Conservation (phyloP, 2,329 filamentous ascomycete species). For the Setomelanomma holmii region DNA sequence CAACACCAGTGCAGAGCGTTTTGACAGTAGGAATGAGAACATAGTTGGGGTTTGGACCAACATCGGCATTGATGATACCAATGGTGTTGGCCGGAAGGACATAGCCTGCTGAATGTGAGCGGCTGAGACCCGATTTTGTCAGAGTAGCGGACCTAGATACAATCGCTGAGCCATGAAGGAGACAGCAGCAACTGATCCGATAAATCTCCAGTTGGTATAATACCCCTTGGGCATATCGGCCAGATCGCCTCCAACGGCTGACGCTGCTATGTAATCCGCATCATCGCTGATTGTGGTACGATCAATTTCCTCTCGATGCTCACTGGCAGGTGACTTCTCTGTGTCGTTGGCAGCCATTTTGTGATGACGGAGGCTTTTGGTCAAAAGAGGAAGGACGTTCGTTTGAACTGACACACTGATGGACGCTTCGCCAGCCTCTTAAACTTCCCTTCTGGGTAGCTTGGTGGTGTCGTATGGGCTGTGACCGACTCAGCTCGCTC, state of each 20-base stretch:
- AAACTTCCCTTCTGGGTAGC: too few relatives aligned
- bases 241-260: conserved; percentile 16
- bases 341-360: conserved; percentile 5
- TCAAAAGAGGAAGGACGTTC: background rate
- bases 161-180: conserved; percentile 24
- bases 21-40: conserved; percentile 18
- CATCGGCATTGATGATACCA: conserved; percentile 3
- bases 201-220: conserved; percentile 23
- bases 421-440: background rate
- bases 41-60: conserved; percentile 23
- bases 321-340: background rate
- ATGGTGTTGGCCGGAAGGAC: background rate
- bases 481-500: too few relatives aligned
- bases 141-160: conserved; percentile 13
- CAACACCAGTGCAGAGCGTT: background rate
- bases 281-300: background rate
- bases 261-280: background rate
- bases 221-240: conserved; percentile 20
- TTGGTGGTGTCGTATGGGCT: too few relatives aligned
- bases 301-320: conserved; percentile 1
- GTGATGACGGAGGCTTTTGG: background rate
- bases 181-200: conserved; percentile 19
- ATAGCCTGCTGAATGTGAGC: conserved; percentile 1
- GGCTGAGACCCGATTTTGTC: background rate
- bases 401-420: background rate